A percentile compares a stretch with the other conserved stretches of the same genome.
These are phyloP conservation scores for Alternaria sp. DNA, from an alignment of 2,329 filamentous ascomycete genomes.

Conservation along the genomic window DNA sequence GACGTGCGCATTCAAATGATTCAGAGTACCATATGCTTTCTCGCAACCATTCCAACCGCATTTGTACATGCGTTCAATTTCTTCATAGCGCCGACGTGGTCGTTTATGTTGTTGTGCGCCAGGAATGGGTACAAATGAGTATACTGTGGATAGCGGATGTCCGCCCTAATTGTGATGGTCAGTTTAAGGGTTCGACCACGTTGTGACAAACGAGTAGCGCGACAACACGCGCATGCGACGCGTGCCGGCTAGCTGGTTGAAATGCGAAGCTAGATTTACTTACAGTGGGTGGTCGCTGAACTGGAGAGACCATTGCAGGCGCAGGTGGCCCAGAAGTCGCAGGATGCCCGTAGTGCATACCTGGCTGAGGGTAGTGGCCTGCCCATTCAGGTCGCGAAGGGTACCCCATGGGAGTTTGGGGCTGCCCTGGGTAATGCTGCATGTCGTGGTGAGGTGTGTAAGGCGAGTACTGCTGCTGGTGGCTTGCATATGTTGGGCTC, in stretches of 20 bases:
- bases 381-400: constrained; percentile 75
- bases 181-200: constrained; percentile 5
- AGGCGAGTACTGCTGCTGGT: constrained; percentile 81
- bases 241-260: not conserved
- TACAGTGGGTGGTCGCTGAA: constrained; percentile 68
- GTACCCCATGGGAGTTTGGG: constrained; percentile 66
- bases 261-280: constrained; percentile 40
- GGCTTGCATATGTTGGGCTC: constrained; percentile 83
- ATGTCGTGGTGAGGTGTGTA: constrained; percentile 88
- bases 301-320: constrained; percentile 66
- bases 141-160: constrained; percentile 75
- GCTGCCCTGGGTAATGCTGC: constrained; percentile 72
- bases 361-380: constrained; percentile 59
- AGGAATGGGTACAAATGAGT: constrained; percentile 96
- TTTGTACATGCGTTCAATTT: constrained; percentile 99
- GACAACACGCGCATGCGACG: not conserved
- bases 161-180: constrained; percentile 49
- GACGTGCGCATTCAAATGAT: constrained; percentile 96
- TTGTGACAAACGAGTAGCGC: not conserved
- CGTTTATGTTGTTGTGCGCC: constrained; percentile 97
- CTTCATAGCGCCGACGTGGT: constrained; percentile 90
- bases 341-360: constrained; percentile 59
- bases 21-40: constrained; percentile 96
- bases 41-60: constrained; percentile 98
- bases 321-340: constrained; percentile 63